Evolutionary conservation across 345 rosid genomes (phyloP), one percentile per base, ranked within the genome.

Genomic region (Odontarrhena argentea): DNA sequence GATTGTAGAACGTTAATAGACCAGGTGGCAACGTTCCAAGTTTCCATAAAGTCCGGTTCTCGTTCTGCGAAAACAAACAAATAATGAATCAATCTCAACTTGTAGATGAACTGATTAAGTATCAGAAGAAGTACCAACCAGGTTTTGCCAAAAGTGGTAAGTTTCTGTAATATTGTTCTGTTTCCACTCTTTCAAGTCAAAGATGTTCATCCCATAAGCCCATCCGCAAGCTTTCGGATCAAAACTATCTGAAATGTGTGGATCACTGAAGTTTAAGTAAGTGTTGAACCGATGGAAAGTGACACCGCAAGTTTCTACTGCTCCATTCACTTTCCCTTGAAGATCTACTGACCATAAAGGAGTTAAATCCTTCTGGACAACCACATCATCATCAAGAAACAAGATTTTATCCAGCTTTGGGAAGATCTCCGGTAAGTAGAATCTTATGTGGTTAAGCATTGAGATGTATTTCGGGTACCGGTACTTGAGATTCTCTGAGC

Each of bases 201-300:
- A 87, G 44, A 87, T 64, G 64, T 87, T 85, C 90, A 85, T 85
- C 45, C 88, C 94, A 68, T 65, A 87, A 35, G 90, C 93, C 93
- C 93, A 87, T 7, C 74, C 93, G 6, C 93, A 85, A 5, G 76
- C 77, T 18, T 80, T 63, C 3, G 88, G 87, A 52, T 85, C 73
- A 26, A 83, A 76, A 6, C 56, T 63, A 11, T 74, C 68, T 28
- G 75, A 59, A 46, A 87, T 83, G 22, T 51, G 68, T 5, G 70
- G 63, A 68, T 85, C 69, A n/a, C 83, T 82, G 78, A 80, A 85
- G 74, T 85, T 85, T 60, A 87, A 41, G 76, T 87, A 85, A 63
- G 71, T 77, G 18, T 81, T 49, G 34, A 77, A 79, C 6, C 88
- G 79, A 63, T 84, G 87, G 71, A 85, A 87, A 14, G 77, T 67